Percentiles rank a stretch among this genome's conserved stretches.
phyloP scores from a whole-genome alignment of 768 basidiomycete genomes.

The Leccinum disarticulatum region DNA sequence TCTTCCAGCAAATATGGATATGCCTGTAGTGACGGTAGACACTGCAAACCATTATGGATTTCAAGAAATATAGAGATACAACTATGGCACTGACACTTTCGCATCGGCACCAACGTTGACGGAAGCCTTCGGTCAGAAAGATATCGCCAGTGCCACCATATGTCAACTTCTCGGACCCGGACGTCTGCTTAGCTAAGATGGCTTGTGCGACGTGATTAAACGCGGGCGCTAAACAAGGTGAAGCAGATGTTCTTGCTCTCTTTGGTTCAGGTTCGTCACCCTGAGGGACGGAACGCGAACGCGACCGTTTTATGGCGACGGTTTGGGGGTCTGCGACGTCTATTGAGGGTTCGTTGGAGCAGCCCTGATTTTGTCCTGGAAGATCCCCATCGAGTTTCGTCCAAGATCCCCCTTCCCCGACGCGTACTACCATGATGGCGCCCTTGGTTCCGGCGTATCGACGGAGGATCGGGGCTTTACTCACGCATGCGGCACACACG shows the following conservation, averaged over 20 bases:
- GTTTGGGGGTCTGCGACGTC: constrained; percentile 29
- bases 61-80: background rate
- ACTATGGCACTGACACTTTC: constrained; percentile 41
- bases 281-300: constrained; percentile 25
- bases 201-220: constrained; percentile 45
- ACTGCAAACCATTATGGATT: constrained; percentile 43
- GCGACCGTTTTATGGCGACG: constrained; percentile 44
- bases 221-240: constrained; percentile 57
- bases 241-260: constrained; percentile 39
- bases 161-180: constrained; percentile 15
- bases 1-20: constrained; percentile 67
- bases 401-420: constrained; percentile 50
- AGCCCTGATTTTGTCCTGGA: background rate
- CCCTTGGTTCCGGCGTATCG: constrained; percentile 70
- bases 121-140: constrained; percentile 72
- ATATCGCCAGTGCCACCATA: constrained; percentile 65
- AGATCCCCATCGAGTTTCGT: constrained; percentile 41
- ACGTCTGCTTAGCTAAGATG: constrained; percentile 35
- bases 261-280: constrained; percentile 43
- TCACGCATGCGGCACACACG: constrained; percentile 71
- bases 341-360: constrained; percentile 15
- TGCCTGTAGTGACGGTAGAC: constrained; percentile 51
- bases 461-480: constrained; percentile 48
- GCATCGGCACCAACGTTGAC: constrained; percentile 80
- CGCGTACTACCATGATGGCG: constrained; percentile 64